Evolutionary conservation across 2,329 filamentous ascomycete species (phyloP).

Genomic region (Capronia epimyces): DNA sequence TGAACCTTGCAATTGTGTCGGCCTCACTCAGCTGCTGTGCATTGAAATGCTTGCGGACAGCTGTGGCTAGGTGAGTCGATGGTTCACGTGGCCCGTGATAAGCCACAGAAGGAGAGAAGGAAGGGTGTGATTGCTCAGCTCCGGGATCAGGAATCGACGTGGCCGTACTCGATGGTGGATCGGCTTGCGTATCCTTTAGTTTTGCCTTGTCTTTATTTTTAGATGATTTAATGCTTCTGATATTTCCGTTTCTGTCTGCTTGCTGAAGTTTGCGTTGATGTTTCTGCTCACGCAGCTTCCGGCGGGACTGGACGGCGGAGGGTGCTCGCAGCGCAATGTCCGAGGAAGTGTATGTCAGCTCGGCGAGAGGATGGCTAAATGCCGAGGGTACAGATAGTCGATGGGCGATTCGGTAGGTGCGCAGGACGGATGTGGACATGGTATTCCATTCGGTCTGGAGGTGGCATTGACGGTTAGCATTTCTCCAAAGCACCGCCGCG

Average conservation of each 20-base stretch:
- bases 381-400: conserved; percentile 42
- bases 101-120: conserved; percentile 7
- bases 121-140: conserved; percentile 5
- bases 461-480: conserved; percentile 1
- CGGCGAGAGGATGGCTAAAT: conserved; percentile 43
- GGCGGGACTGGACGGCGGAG: conserved; percentile 40
- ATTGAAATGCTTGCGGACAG: conserved; percentile 46
- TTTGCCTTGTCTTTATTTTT: conserved; percentile 6
- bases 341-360: conserved; percentile 41
- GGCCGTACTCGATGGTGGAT: conserved; percentile 3
- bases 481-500: not conserved
- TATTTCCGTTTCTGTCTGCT: conserved; percentile 14
- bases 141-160: conserved; percentile 17
- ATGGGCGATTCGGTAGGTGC: conserved; percentile 46
- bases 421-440: conserved; percentile 32
- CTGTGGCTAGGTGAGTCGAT: conserved; percentile 33
- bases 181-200: conserved; percentile 11
- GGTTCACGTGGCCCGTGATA: conserved; percentile 16
- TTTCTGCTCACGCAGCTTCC: conserved; percentile 26
- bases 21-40: conserved; percentile 43
- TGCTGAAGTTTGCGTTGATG: conserved; percentile 18
- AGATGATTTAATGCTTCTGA: not conserved
- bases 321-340: conserved; percentile 43
- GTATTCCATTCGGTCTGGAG: conserved; percentile 23
- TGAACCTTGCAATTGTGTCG: conserved; percentile 44